phyloP scores from a whole-genome alignment of 345 rosid genomes.

The Acer negundo region DNA sequence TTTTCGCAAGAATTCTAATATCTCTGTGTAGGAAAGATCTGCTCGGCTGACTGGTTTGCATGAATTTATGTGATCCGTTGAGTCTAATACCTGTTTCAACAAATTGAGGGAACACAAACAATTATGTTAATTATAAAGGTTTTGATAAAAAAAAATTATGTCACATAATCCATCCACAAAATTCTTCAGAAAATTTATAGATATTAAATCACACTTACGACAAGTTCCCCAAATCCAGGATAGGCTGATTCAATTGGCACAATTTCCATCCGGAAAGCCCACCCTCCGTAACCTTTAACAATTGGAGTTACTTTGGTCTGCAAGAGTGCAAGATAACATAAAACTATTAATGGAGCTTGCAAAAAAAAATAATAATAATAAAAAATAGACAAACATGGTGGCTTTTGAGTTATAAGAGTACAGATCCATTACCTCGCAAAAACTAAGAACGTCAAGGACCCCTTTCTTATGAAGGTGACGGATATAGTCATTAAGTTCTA shows the following conservation, averaged over 20 bases:
- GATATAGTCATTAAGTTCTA: slow-evolving; percentile 81
- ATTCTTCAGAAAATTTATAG: background rate
- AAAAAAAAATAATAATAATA: background rate
- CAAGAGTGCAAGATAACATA: slow-evolving; percentile 11
- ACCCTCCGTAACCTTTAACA: slow-evolving; percentile 97
- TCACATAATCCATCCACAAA: background rate
- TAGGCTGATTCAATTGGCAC: slow-evolving; percentile 96
- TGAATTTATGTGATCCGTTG: slow-evolving; percentile 95
- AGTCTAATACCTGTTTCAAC: slow-evolving; percentile 75
- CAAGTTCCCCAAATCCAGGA: slow-evolving; percentile 96
- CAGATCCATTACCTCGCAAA: slow-evolving; percentile 75
- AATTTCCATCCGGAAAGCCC: slow-evolving; percentile 96
- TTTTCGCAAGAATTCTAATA: slow-evolving; percentile 65
- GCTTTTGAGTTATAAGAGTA: background rate
- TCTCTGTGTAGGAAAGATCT: slow-evolving; percentile 83
- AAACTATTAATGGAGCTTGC: background rate
- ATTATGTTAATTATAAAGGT: background rate
- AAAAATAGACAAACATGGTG: background rate
- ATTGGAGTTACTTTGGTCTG: slow-evolving; percentile 97
- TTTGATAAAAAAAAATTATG: background rate
- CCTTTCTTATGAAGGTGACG: slow-evolving; percentile 83
- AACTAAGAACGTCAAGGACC: slow-evolving; percentile 81
- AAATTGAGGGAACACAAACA: background rate
- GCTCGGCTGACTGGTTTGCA: slow-evolving; percentile 87
- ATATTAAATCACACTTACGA: slow-evolving; percentile 52